Base-by-base conservation (phyloP, 2,329 filamentous ascomycete species). In the Neonectria ditissima region DNA sequence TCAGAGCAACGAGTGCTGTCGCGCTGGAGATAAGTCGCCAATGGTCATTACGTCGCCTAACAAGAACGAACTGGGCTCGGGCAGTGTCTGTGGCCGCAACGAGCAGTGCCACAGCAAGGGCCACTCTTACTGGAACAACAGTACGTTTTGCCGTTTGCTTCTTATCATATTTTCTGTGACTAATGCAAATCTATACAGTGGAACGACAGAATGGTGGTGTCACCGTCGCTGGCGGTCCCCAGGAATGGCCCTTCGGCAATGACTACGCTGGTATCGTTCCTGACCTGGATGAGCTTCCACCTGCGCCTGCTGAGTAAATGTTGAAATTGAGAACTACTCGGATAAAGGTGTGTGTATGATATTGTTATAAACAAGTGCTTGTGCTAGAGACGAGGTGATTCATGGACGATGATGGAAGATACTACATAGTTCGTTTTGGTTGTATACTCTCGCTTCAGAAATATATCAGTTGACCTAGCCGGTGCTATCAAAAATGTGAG, bases 71-170 rank as follows among this genome's bases (percentile, higher is more conserved):
- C 4, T 44, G 24, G 52, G 52, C 22, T 44, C 37, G 3, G 26
- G 52, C 1, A 39, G 32, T 18, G 43, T 55, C 10, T 55, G 52
- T 5, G 37, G 34, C 24, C 52, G 39, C 39, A 52, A 52, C n/a
- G 52, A 55, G 52, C 52, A 55, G 37, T 55, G 34, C 18, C 52
- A 55, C n/a, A 16, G 16, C 16, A 55, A 44, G 37, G 52, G 37
- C 2, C 52, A 44, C 18, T 18, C 18, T 5, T 55, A 55, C 37
- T 55, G 37, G 39, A 55, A 32, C 26, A 44, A 44, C 37, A 55
- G 37, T 55, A 41, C 5, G 34, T 55, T 5, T 6, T 16, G 5
- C 26, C n/a, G 1, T 72, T 69, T 18, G 74, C 63, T n/a, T 7
- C 22, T 45, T 28, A 22, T 16, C 22, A 45, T 14, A 3, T 4